phyloP scores from a whole-genome alignment of 768 basidiomycete genomes.

The Trametes cinnabarina region DNA sequence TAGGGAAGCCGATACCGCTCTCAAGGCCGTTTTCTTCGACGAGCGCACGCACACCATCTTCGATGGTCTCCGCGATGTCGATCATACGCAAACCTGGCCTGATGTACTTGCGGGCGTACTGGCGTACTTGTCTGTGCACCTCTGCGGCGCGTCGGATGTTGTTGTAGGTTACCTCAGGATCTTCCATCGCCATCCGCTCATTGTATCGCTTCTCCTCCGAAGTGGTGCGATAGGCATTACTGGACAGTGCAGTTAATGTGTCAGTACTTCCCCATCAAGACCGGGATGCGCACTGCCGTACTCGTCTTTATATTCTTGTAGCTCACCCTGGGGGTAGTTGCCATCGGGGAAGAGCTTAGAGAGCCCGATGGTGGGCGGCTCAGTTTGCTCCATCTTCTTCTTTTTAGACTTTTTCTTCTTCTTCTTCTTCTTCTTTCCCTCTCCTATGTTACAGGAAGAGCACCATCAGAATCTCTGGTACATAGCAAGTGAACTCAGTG shows the following conservation, averaged over 20 bases:
- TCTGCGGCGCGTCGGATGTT: slow-evolving; percentile 92
- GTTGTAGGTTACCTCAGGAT: slow-evolving; percentile 83
- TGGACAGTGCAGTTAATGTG: slow-evolving; percentile 28
- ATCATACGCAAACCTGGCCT: slow-evolving; percentile 93
- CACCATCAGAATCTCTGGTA: too few relatives aligned
- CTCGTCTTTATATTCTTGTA: too few relatives aligned
- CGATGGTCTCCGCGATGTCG: slow-evolving; percentile 90
- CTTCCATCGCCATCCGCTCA: slow-evolving; percentile 73
- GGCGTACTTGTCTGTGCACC: slow-evolving; percentile 90
- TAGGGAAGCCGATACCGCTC: slow-evolving; percentile 92
- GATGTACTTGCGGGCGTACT: slow-evolving; percentile 77
- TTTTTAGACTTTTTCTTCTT: too few relatives aligned
- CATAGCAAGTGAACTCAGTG: too few relatives aligned
- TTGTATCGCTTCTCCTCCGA: slow-evolving; percentile 85
- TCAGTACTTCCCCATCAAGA: background rate
- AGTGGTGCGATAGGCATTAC: slow-evolving; percentile 84
- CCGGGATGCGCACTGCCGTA: background rate
- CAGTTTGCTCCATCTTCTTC: too few relatives aligned
- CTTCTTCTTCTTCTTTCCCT: too few relatives aligned
- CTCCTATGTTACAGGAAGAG: too few relatives aligned
- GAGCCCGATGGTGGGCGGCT: too few relatives aligned
- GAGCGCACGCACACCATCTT: slow-evolving; percentile 85
- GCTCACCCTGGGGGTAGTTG: background rate
- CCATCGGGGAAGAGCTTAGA: too few relatives aligned
- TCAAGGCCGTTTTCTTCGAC: slow-evolving; percentile 90